Conservation (phyloP, 2,329 filamentous ascomycete genomes). For the Hymenoscyphus fraxineus region DNA sequence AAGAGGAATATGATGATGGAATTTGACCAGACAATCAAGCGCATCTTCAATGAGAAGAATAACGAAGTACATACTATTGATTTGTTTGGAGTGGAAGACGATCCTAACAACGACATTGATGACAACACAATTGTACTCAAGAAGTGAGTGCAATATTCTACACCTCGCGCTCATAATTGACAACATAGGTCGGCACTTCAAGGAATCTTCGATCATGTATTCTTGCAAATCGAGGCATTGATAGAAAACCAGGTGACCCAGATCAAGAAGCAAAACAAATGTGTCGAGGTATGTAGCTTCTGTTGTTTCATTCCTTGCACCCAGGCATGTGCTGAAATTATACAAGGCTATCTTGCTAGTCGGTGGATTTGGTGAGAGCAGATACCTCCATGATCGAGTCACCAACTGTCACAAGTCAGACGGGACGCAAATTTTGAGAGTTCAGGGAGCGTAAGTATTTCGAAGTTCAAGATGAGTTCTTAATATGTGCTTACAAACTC, state of each 20-base stretch:
- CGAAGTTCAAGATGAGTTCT: no score
- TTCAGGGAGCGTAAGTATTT: no score
- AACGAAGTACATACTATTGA: background rate
- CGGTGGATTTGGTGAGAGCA: background rate
- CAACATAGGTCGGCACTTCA: background rate
- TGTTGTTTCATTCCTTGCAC: background rate
- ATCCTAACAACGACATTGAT: background rate
- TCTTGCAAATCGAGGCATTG: background rate
- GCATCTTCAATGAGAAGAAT: background rate
- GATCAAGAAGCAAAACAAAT: background rate
- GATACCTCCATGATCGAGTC: background rate
- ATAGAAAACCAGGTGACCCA: background rate
- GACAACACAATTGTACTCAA: background rate
- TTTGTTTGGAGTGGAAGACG: background rate
- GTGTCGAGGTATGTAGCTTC: background rate
- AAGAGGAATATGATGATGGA: background rate
- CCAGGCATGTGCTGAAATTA: background rate
- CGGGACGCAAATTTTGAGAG: no score
- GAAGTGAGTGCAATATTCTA: background rate
- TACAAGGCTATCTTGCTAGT: background rate
- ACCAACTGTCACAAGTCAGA: no score
- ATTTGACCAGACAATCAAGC: background rate
- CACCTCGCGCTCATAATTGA: background rate
- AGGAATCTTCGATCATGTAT: background rate
- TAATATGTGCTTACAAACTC: no score